Base-by-base conservation (phyloP, 2,329 filamentous ascomycete species). In the Colletotrichum liriopes region DNA sequence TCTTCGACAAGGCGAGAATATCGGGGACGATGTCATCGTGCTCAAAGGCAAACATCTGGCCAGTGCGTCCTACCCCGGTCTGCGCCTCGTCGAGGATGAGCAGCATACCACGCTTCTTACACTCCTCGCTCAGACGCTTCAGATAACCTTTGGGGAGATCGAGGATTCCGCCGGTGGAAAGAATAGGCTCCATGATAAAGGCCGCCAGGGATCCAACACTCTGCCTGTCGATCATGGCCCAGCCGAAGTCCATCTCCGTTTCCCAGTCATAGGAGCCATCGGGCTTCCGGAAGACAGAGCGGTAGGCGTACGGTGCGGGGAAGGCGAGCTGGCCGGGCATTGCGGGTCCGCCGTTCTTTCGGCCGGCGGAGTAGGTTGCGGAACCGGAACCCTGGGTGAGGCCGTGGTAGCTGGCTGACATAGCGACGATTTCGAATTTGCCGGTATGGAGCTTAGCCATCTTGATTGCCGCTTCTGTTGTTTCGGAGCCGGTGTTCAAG, bases 261-360 rank as follows among this genome's bases (percentile, higher is more conserved):
- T 90, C 83, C 91, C 91, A 93, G 77, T 93, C 90, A 73, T 93
- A 89, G 0, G 85, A 85, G 0, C 90, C 90, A 73, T 92, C 89
- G 0, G 86, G 29, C 45, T 86, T 85, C 12, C 88, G 85, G 78
- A 93, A 93, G 0, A 87, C 83, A 0, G 90, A 92, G 5, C 90
- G 87, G 76, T 92, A 92, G 0, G 86, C 83, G 74, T 92, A 88
- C 0, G 90, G 90, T 0, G 88, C 84, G 0, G 90, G 90, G 45
- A 93, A 85, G 1, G 84, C 84, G 5, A 90, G 82, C 68, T 88
- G 86, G 0, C 91, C 90, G 0, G 88, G 89, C 80, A 90, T 86
- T 7, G 77, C 64, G 6, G 84, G 84, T 0, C 83, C 83, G 52
- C 79, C 81, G 16, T 85, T 84, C 65, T 82, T 84, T 3, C 89